A percentile compares a stretch with the other conserved stretches of the same genome.
Evolutionary conservation across 176 grass and related monocot genomes (phyloP).

Genomic region (Neostapfia colusana): DNA sequence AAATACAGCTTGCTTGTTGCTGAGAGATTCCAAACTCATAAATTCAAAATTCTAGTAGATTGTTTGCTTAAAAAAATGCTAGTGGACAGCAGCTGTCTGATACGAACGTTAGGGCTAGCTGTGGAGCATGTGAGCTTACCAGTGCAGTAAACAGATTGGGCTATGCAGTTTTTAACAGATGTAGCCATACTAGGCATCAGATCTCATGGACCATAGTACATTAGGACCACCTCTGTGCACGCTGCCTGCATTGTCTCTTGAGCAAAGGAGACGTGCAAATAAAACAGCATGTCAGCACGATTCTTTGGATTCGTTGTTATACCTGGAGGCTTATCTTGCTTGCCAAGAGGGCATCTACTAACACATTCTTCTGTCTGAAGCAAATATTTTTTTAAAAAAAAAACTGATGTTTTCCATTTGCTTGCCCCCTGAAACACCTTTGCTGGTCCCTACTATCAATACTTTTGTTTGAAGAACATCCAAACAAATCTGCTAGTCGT

Average conservation of each 20-base stretch:
- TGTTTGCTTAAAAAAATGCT: background rate
- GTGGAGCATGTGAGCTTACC: constrained; percentile 2
- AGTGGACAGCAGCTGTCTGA: constrained; percentile 3
- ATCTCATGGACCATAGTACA: constrained; percentile 42
- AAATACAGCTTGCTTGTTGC: constrained; percentile 27
- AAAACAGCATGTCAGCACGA: constrained; percentile 33
- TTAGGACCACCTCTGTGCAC: constrained; percentile 32
- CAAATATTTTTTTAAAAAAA: constrained; percentile 34
- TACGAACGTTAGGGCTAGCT: constrained; percentile 7
- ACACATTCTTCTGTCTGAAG: constrained; percentile 50
- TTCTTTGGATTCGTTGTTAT: background rate
- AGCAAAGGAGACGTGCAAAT: constrained; percentile 41
- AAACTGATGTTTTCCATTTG: background rate
- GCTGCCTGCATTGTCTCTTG: constrained; percentile 30
- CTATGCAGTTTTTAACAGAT: constrained; percentile 25
- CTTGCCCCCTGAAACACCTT: background rate
- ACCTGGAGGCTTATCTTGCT: constrained; percentile 21
- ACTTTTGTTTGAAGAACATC: constrained; percentile 3
- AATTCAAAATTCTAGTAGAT: constrained; percentile 7
- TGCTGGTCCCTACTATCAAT: background rate
- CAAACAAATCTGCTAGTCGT: constrained; percentile 14
- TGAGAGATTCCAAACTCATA: constrained; percentile 33
- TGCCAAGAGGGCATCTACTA: constrained; percentile 16
- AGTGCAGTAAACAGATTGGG: background rate
- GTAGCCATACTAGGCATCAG: constrained; percentile 9